Conservation (phyloP, 169 alveolate genomes). For the Plasmodium malariae region DNA sequence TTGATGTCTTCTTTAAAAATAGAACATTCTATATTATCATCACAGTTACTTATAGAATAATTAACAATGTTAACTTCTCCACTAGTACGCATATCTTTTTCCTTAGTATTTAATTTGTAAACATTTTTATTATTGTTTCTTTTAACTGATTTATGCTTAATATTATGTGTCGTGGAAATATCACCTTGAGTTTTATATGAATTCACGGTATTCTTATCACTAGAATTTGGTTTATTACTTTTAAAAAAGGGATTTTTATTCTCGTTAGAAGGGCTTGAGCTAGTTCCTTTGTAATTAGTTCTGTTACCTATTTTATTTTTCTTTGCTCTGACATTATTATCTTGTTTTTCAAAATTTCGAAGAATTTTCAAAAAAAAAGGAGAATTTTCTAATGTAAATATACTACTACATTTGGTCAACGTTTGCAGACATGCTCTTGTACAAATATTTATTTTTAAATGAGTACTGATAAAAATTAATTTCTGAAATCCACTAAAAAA, state of each 20-base stretch:
- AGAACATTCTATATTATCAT: too few species aligned
- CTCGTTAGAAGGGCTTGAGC: not conserved
- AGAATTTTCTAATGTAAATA: conserved; percentile 70
- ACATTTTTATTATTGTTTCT: not conserved
- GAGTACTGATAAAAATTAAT: conserved; percentile 64
- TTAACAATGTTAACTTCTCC: not conserved
- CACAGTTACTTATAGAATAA: not conserved
- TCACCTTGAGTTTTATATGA: not conserved
- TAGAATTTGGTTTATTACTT: conserved; percentile 9
- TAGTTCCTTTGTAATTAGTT: not conserved
- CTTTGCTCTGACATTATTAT: conserved; percentile 25
- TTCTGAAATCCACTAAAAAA: conserved; percentile 72
- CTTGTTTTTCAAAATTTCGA: conserved; percentile 57
- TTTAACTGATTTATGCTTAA: not conserved
- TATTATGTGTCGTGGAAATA: not conserved
- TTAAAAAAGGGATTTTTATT: not conserved
- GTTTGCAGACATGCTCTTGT: conserved; percentile 66
- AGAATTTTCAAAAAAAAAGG: conserved; percentile 73
- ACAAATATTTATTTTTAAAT: conserved; percentile 61
- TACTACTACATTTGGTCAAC: conserved; percentile 75
- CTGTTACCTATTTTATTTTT: conserved; percentile 28
- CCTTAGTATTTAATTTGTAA: not conserved
- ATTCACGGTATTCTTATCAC: not conserved
- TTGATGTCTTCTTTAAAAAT: too few species aligned
- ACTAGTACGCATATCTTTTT: not conserved